A percentile compares a stretch with the other conserved stretches of the same genome.
phyloP scores from a whole-genome alignment of 2,329 filamentous ascomycete genomes.

The Beauveria caledonica region DNA sequence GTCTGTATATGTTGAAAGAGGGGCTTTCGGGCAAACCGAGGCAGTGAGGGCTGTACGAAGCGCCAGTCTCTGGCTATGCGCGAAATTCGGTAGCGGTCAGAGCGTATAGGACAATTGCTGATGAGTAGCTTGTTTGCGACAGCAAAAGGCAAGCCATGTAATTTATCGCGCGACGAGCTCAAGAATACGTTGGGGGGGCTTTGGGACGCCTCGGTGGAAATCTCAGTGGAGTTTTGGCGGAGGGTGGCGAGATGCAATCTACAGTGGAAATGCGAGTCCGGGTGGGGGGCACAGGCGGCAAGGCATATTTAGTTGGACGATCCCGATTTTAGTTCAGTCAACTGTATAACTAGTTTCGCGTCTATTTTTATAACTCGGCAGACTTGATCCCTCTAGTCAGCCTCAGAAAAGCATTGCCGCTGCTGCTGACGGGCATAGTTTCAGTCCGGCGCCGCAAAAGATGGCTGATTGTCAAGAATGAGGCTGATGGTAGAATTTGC shows the following conservation, averaged over 20 bases:
- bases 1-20: neutral
- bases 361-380: too few relatives aligned
- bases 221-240: constrained; percentile 2
- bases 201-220: neutral
- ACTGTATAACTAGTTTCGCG: too few relatives aligned
- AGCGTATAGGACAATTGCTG: too few relatives aligned
- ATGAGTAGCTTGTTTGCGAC: neutral
- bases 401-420: neutral
- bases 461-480: too few relatives aligned
- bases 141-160: neutral
- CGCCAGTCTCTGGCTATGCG: neutral
- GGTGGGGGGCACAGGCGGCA: too few relatives aligned
- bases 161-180: neutral
- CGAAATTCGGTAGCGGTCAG: too few relatives aligned
- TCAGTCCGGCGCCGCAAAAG: too few relatives aligned
- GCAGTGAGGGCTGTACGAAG: neutral
- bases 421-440: neutral
- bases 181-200: neutral
- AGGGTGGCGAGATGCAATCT: neutral
- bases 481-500: too few relatives aligned
- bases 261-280: too few relatives aligned
- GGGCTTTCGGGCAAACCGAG: neutral
- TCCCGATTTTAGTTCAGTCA: too few relatives aligned
- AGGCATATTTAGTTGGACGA: too few relatives aligned
- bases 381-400: neutral